Conservation (phyloP, 805 yeast genomes). For the Sungouiozyma ichnusensis region DNA sequence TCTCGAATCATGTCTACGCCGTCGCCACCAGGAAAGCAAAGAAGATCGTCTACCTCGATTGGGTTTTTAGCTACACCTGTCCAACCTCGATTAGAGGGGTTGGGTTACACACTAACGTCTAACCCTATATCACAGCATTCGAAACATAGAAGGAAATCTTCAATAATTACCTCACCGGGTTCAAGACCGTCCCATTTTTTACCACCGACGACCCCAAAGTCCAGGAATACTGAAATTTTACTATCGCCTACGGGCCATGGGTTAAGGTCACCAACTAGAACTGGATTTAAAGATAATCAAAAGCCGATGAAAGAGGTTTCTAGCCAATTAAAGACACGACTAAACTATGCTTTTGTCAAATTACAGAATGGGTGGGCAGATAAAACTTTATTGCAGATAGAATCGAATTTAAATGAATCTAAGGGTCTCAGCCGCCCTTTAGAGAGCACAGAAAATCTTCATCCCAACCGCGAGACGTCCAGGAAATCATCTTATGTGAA, state of each 20-base stretch:
- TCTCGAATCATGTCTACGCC: conserved; percentile 16
- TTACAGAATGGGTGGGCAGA: conserved; percentile 29
- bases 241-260: conserved; percentile 26
- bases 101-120: background rate
- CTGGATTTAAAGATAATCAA: conserved; percentile 5
- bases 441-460: background rate
- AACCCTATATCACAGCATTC: background rate
- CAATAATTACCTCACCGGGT: conserved; percentile 5
- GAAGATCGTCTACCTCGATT: conserved; percentile 18
- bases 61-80: conserved; percentile 23
- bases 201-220: conserved; percentile 28
- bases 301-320: conserved; percentile 35
- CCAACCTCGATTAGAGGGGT: conserved; percentile 4
- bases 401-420: conserved; percentile 9
- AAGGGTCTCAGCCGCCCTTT: no score
- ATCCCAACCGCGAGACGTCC: conserved; percentile 1
- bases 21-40: conserved; percentile 15
- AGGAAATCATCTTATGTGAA: conserved; percentile 6
- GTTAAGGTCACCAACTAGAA: conserved; percentile 20
- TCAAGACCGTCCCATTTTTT: conserved; percentile 12
- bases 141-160: background rate
- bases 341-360: conserved; percentile 34
- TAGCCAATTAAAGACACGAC: conserved; percentile 30
- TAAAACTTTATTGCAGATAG: conserved; percentile 21
- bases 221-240: conserved; percentile 22